Base-by-base conservation (phyloP, 1,284 basidiomycete species). In the Ustilago loliicola region DNA sequence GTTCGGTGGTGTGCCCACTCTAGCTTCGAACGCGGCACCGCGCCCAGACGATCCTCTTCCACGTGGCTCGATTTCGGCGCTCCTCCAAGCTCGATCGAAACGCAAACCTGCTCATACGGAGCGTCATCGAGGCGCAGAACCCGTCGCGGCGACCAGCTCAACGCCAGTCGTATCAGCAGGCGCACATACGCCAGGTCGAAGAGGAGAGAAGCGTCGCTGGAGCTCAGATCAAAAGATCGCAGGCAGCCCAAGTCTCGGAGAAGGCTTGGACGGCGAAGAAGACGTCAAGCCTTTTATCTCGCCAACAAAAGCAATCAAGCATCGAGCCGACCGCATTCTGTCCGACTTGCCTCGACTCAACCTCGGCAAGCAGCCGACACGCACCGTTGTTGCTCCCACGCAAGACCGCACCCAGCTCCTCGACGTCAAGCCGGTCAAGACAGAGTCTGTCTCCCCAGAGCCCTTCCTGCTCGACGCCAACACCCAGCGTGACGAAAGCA, bases 11-110 rank as follows among this genome's bases (percentile, higher is more conserved):
- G 32, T 64, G 7, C 42, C 68, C 2, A 50, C 55, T 29, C 23
- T 56, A 17, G 23, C 58, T 1, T 25, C 64, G 19, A 58, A 45
- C 48, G 47, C 61, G 2, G 52, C 30, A 1, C 71, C 68, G 8
- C 71, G 81, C 11, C 81, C 81, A 0, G 81, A 83, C 42, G 81
- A 83, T 51, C 81, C 81, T 10, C 65, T 81, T 10, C 81, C 81
- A 25, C 72, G 81, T n/a, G 68, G 72, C 13, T 68, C 65, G 11
- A 72, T 72, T 25, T 68, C 66, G 1, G 63, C 69, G 17, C 17
- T 73, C 21, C 59, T 80, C 13, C 64, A 80, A 58, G 70, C 72
- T 32, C 65, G 80, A 36, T 61, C 72, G 29, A 71, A 69, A 38
- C 66, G 62, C 10, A 66, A 73, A 45, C 64, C 76, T n/a, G 48